phyloP scores from a whole-genome alignment of 176 grass and related monocot genomes.

The Puya raimondii region DNA sequence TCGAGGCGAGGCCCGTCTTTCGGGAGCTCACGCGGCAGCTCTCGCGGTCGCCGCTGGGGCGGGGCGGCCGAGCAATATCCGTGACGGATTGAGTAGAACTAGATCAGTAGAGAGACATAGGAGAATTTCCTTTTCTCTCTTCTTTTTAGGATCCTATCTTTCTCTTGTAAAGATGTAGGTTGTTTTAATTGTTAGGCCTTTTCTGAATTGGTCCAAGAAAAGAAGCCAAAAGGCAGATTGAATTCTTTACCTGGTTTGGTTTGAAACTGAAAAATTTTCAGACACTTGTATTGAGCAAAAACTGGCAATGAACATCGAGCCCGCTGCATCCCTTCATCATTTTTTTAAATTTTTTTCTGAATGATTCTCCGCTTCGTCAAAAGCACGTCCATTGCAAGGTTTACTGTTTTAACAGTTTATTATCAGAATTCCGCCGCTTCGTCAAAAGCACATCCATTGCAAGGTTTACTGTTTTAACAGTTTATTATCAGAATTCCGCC shows the following conservation, averaged over 20 bases:
- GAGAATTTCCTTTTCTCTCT: not conserved
- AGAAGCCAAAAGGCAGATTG: not conserved
- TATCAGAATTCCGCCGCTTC: too few species aligned
- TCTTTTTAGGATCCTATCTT: not conserved
- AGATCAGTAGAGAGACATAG: not conserved
- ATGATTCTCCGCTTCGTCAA: too few species aligned
- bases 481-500: too few species aligned
- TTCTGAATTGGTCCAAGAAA: not conserved
- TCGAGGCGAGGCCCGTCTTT: conserved; percentile 27
- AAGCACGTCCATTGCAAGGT: too few species aligned
- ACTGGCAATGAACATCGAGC: not conserved
- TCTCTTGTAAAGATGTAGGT: conserved; percentile 2
- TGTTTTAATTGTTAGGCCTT: not conserved
- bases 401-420: too few species aligned
- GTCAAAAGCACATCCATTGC: too few species aligned
- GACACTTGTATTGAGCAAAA: not conserved
- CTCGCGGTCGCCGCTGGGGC: conserved; percentile 45
- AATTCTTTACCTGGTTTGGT: not conserved
- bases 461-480: too few species aligned
- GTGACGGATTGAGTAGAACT: conserved; percentile 23
- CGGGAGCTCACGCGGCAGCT: conserved; percentile 26
- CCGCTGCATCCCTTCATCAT: too few species aligned
- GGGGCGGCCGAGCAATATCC: conserved; percentile 33
- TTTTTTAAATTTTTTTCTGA: too few species aligned
- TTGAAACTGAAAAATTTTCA: not conserved